phyloP scores from a whole-genome alignment of 495 filamentous ascomycete species.

The Penicillium coffeae region DNA sequence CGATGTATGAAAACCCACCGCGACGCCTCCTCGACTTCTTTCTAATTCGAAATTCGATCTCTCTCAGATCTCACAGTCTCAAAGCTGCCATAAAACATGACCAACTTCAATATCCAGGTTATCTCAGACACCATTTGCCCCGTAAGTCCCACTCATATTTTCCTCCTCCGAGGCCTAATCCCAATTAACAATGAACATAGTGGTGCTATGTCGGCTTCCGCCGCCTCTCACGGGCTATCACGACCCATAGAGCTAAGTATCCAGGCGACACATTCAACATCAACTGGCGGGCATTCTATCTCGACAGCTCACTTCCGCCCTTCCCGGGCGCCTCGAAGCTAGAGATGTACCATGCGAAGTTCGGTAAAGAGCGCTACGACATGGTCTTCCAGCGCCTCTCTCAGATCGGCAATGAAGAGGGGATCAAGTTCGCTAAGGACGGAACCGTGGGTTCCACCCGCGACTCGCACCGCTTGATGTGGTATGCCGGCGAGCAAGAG shows the following conservation, averaged over 20 bases:
- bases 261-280: slow-evolving; percentile 67
- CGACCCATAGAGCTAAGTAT: slow-evolving; percentile 54
- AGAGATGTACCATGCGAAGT: slow-evolving; percentile 49
- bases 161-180: slow-evolving; percentile 8
- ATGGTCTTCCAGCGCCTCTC: slow-evolving; percentile 58
- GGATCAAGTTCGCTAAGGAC: slow-evolving; percentile 68
- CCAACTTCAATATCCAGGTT: slow-evolving; percentile 71
- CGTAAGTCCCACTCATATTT: slow-evolving; percentile 30
- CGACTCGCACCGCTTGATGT: slow-evolving; percentile 71
- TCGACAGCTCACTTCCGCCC: slow-evolving; percentile 62
- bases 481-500: slow-evolving; percentile 59
- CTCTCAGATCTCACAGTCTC: background rate
- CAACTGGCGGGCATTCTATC: slow-evolving; percentile 75
- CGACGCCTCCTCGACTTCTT: too few species aligned
- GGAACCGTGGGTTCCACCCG: slow-evolving; percentile 75
- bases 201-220: slow-evolving; percentile 83
- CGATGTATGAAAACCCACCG: too few species aligned
- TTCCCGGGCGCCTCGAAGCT: slow-evolving; percentile 53
- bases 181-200: slow-evolving; percentile 13
- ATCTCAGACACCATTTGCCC: slow-evolving; percentile 76
- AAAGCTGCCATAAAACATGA: too few species aligned
- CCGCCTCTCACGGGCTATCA: slow-evolving; percentile 66
- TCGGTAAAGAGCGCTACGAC: slow-evolving; percentile 54
- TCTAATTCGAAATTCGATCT: background rate
- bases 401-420: slow-evolving; percentile 54